Evolutionary conservation across 2,329 filamentous ascomycete species (phyloP), one percentile per base, ranked within the genome.

Genomic region (Lasiodiplodia citricola): DNA sequence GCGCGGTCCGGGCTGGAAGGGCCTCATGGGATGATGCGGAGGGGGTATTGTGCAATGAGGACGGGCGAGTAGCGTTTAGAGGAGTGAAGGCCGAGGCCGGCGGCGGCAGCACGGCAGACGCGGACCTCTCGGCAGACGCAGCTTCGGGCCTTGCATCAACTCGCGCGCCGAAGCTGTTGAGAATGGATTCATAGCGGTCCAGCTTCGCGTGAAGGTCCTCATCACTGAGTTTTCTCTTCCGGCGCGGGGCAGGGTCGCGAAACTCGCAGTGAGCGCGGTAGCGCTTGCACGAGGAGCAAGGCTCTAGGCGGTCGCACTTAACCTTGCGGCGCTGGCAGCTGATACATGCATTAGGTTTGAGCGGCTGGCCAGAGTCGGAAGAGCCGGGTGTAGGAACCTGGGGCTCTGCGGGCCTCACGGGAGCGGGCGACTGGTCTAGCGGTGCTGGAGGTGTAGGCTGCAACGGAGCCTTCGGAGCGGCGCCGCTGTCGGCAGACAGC

Each of bases 261-360:
- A 78, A 79, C 18, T 77, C 68, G 68, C 77, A 79, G 16, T 71
- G 66, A 13, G 77, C 74, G 25, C 76, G 73, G 11, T 75, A 72
- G 65, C 76, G 76, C 8, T 71, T 70, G 70, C 77, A 79, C 55
- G 76, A 78, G 0, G 71, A 71, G 62, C 77, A 79, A 1, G 76
- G 76, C 31, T 74, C 71, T 14, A 73, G 72, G 50, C 74, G 75
- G 51, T 79, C 76, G 64, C 77, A 79, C 66, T 74, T 76, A 23
- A 79, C 77, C 68, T 79, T 79, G 14, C 77, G 71, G 51, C 76
- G 75, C 8, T 76, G 74, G 65, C 77, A 79, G 11, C 78, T 71
- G 4, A 78, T 73, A 58, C 77, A 79, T 1, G 77, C 77, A 60
- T 75, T 78, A 52, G 73, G 71, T 57, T 79, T 79, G 2, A 75